Evolutionary conservation across 805 yeast genomes (phyloP), one percentile per base, ranked within the genome.

Genomic region (Sugiyamaella mastotermitis): DNA sequence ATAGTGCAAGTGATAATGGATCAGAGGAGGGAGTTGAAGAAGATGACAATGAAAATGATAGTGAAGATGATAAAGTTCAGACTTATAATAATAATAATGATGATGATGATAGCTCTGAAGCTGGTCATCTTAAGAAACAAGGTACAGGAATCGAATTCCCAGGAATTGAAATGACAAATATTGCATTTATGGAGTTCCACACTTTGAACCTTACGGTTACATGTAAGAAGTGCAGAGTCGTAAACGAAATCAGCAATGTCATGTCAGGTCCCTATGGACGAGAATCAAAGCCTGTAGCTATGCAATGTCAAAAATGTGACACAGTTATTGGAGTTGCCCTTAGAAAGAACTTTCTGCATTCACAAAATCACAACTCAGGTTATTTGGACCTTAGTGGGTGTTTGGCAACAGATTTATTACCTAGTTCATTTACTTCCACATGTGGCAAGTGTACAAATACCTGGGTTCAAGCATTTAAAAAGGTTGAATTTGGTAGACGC

Each of bases 311-410:
- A 8, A 60, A 61, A 36, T 65, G 70, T 40, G 52, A 55, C 35
- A 37, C 53, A 17, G 51, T 55, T 2, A 45, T 65, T 16, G 54
- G 59, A 24, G 64, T 49, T 2, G 56, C 59, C 4, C 60, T 62
- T 45, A 45, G 65, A 17, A 60, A 62, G 35, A 65, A 65, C 45
- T 52, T 58, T 31, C 30, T 65, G 29, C 68, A 64, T 33, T 44
- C 53, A 3, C 39, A 41, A 40, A 45, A 54, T 38, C 43, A 46
- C 24, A 50, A 51, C 5, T 53, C 57, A 1, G 70, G 70, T 1
- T 62, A 55, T 30, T 46, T 65, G n/a, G 68, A 65, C 35, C 37
- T 62, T 9, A 45, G 54, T n/a, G 63, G 62, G 10, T 66, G 71
- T 33, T 41, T 47, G 1, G 59, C 62, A 2, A 43, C 49, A 4